Percentiles rank a stretch among this genome's conserved stretches.
phyloP scores from a whole-genome alignment of 2,329 filamentous ascomycete genomes.

The Paecilomyces variotii region DNA sequence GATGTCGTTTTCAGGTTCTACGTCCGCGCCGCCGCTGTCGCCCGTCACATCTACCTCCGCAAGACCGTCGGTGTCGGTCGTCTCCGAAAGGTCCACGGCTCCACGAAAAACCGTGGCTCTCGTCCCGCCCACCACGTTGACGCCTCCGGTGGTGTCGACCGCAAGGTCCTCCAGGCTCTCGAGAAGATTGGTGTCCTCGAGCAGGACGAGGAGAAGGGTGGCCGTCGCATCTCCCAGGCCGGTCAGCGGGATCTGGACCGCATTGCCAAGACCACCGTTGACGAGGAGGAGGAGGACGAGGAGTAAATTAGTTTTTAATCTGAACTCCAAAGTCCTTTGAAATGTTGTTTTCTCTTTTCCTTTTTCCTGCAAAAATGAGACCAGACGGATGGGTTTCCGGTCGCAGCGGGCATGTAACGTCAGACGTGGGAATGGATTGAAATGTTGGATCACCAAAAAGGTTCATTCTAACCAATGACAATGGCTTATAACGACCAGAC shows the following conservation, averaged over 20 bases:
- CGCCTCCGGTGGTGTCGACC: constrained; percentile 90
- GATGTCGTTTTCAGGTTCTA: constrained; percentile 50
- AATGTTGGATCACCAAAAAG: background rate
- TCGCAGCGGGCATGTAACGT: background rate
- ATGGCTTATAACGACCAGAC: background rate
- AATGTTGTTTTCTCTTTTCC: background rate
- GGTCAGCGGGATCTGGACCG: constrained; percentile 99
- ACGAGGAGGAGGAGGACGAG: constrained; percentile 39
- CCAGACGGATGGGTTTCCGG: background rate
- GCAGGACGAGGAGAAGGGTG: constrained; percentile 97
- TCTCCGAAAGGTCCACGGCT: constrained; percentile 92
- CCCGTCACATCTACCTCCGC: constrained; percentile 97
- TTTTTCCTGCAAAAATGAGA: constrained; percentile 1
- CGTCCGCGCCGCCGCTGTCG: constrained; percentile 84
- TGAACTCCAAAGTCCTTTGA: constrained; percentile 15
- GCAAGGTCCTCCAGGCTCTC: constrained; percentile 92
- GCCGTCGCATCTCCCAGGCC: constrained; percentile 93
- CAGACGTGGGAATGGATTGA: background rate
- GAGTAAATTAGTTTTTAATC: constrained; percentile 30
- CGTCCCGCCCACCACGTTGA: constrained; percentile 91
- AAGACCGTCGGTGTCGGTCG: constrained; percentile 99
- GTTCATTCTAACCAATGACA: background rate
- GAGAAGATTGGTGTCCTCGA: constrained; percentile 99
- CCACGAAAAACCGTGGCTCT: constrained; percentile 92
- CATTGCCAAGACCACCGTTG: constrained; percentile 67